Evolutionary conservation across 2,329 filamentous ascomycete species (phyloP).

Genomic region (Mycosphaerella arachidis): DNA sequence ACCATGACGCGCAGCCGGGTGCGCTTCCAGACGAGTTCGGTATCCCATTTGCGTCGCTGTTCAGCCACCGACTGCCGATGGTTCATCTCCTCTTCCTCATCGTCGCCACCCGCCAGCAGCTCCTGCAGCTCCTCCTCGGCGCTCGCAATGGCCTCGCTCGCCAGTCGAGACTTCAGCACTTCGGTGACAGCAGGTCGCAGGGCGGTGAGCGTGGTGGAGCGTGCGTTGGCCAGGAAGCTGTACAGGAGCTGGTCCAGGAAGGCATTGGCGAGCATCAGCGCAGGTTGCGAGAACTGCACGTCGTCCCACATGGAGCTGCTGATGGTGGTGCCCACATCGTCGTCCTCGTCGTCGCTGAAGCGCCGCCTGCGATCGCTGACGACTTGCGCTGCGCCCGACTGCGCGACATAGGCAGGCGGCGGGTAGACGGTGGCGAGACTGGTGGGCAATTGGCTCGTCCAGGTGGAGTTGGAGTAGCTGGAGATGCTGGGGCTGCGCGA

Average conservation of each 20-base stretch:
- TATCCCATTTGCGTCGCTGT: conserved; percentile 64
- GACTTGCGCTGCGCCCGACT: conserved; percentile 83
- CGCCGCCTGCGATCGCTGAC: conserved; percentile 73
- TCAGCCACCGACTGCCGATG: conserved; percentile 24
- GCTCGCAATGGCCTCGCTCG: conserved; percentile 74
- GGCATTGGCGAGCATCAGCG: conserved; percentile 75
- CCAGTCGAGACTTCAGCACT: conserved; percentile 83
- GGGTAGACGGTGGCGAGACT: conserved; percentile 54
- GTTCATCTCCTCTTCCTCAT: conserved; percentile 48
- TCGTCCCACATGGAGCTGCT: conserved; percentile 60
- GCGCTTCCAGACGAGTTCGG: conserved; percentile 92
- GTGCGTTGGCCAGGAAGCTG: conserved; percentile 76
- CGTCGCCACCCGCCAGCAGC: conserved; percentile 75
- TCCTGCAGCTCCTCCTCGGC: conserved; percentile 85
- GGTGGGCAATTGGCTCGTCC: conserved; percentile 10
- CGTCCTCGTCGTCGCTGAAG: conserved; percentile 54
- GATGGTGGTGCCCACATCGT: conserved; percentile 52
- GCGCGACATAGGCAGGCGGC: conserved; percentile 79
- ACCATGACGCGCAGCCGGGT: conserved; percentile 95
- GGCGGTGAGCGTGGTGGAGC: conserved; percentile 69
- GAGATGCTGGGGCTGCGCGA: conserved; percentile 17
- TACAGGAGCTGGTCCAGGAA: conserved; percentile 93
- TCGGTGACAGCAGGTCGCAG: conserved; percentile 80
- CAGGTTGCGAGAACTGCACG: conserved; percentile 66
- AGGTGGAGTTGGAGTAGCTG: conserved; percentile 16